A percentile compares a stretch with the other conserved stretches of the same genome.
These are phyloP conservation scores for Stachybotrys echinatus DNA, from an alignment of 2,329 filamentous ascomycete genomes.

Conservation along the genomic window DNA sequence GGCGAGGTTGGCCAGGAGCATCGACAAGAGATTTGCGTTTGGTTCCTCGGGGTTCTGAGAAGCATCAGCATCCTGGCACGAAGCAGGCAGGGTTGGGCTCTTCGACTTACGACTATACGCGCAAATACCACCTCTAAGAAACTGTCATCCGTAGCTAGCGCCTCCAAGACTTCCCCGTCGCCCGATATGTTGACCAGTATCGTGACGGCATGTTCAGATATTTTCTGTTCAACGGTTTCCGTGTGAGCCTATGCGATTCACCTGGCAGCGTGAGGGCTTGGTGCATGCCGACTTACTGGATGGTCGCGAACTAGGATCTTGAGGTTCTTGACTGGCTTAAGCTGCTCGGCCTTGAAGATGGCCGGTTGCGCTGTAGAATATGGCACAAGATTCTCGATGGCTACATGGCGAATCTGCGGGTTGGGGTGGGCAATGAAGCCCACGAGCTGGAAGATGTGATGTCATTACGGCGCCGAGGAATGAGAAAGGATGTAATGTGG, in stretches of 20 bases:
- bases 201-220: slow-evolving; percentile 86
- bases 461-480: background rate
- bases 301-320: slow-evolving; percentile 85
- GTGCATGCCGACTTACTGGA: slow-evolving; percentile 59
- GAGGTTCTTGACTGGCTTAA: slow-evolving; percentile 78
- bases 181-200: slow-evolving; percentile 84
- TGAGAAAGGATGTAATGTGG: background rate
- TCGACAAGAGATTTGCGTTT: slow-evolving; percentile 79
- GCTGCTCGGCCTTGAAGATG: slow-evolving; percentile 77
- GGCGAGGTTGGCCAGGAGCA: slow-evolving; percentile 87
- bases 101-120: slow-evolving; percentile 64
- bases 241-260: too few species aligned
- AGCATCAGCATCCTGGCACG: slow-evolving; percentile 3
- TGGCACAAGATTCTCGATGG: slow-evolving; percentile 80
- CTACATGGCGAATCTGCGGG: slow-evolving; percentile 81
- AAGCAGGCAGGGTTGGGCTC: background rate
- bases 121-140: slow-evolving; percentile 72
- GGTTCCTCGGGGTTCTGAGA: slow-evolving; percentile 65
- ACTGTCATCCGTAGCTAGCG: slow-evolving; percentile 69
- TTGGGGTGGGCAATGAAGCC: slow-evolving; percentile 92
- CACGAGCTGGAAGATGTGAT: slow-evolving; percentile 59
- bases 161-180: slow-evolving; percentile 69
- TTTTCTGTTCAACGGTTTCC: too few species aligned
- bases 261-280: too few species aligned
- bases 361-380: slow-evolving; percentile 68